Percentiles rank a stretch among this genome's conserved stretches.
These are phyloP conservation scores for Kwoniella heveanensis DNA, from an alignment of 768 basidiomycete genomes.

Conservation along the genomic window DNA sequence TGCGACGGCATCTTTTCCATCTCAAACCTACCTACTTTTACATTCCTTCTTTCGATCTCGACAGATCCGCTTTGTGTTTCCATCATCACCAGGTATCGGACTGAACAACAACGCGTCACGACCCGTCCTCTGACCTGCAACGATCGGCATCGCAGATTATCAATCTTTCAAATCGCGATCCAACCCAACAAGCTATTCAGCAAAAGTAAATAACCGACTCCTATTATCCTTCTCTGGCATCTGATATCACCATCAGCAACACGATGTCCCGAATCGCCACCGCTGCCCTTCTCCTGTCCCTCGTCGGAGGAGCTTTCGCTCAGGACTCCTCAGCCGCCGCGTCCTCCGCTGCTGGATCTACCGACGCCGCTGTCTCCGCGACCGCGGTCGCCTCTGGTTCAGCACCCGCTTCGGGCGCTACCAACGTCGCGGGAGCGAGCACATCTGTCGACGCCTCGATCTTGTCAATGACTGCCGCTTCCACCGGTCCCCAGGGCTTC, in stretches of 20 bases:
- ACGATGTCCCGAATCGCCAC: conserved; percentile 20
- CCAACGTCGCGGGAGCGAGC: conserved; percentile 9
- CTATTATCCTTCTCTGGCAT: conserved; percentile 9
- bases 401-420: conserved; percentile 11
- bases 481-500: conserved; percentile 29
- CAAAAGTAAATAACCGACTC: neutral
- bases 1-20: neutral
- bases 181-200: conserved; percentile 17
- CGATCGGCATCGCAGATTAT: neutral
- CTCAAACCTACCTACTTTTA: neutral
- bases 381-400: conserved; percentile 10
- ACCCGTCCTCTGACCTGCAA: neutral
- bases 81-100: neutral
- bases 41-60: neutral
- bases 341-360: conserved; percentile 3
- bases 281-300: conserved; percentile 18
- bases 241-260: neutral
- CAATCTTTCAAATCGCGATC: neutral
- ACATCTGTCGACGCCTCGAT: conserved; percentile 26
- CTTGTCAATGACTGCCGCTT: conserved; percentile 22
- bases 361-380: conserved; percentile 8
- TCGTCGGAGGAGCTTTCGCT: conserved; percentile 21
- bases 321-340: conserved; percentile 11
- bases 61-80: neutral
- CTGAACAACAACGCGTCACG: conserved; percentile 1